Evolutionary conservation across 495 filamentous ascomycete species (phyloP).

Genomic region (Aspergillus panamensis): DNA sequence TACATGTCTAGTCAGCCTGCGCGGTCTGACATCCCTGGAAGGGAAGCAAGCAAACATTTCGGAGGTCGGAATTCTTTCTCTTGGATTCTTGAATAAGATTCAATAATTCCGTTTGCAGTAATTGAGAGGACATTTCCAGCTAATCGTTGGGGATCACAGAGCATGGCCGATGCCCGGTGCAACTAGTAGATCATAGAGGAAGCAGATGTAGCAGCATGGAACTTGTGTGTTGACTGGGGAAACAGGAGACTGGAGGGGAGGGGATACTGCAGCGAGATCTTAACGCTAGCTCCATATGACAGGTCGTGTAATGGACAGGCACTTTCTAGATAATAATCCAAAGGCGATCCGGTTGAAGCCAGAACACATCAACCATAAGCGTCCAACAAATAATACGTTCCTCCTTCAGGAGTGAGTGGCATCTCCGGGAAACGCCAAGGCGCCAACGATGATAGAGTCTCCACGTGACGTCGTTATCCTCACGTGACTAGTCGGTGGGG

Average conservation of each 20-base stretch:
- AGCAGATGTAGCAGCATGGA: constrained; percentile 18
- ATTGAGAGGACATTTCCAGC: constrained; percentile 81
- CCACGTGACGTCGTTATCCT: constrained; percentile 36
- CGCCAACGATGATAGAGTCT: constrained; percentile 29
- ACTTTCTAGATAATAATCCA: neutral
- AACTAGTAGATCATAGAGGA: neutral
- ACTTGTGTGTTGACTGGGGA: neutral
- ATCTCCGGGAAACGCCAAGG: constrained; percentile 38
- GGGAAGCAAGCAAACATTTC: constrained; percentile 60
- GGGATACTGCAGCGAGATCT: too few relatives aligned
- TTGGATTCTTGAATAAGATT: constrained; percentile 95
- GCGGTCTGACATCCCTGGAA: constrained; percentile 6
- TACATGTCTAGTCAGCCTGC: constrained; percentile 36
- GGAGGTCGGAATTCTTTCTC: constrained; percentile 82
- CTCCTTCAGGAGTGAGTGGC: constrained; percentile 34
- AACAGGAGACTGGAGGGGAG: neutral
- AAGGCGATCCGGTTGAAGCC: neutral
- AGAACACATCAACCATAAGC: neutral
- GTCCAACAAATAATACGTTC: constrained; percentile 24
- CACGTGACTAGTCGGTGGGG: constrained; percentile 11
- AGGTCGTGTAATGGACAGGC: neutral
- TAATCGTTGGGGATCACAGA: constrained; percentile 27
- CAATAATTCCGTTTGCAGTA: constrained; percentile 82
- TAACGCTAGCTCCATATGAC: constrained; percentile 2
- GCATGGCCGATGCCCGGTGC: constrained; percentile 31